Base-by-base conservation (phyloP, 768 basidiomycete species). In the Mycena galopus region DNA sequence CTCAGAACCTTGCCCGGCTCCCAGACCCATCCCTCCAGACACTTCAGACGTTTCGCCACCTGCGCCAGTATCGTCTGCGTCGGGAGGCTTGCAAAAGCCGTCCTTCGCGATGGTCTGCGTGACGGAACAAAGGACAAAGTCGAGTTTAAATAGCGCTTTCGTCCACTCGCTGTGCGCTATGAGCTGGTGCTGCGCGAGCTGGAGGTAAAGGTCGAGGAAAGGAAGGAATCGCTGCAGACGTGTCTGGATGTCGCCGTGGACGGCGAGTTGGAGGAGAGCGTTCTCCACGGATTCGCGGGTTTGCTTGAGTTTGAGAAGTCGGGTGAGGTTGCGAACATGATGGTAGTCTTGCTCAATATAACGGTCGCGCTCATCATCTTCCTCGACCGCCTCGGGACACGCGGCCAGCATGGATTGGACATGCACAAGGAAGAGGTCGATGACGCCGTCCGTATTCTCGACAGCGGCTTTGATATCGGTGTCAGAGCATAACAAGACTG, bases 41-140 rank as follows among this genome's bases (percentile, higher is more conserved):
- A 84, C 82, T n/a, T 86, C 85, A 11, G 84, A 80, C 19, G 86
- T 84, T 23, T 86, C 89, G 4, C 87, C 88, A 2, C 81, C 86
- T 7, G 84, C 84, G 1, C 82, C 88, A 21, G 83, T 84, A 42
- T 92, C 92, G 6, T 91, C 89, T 17, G 78, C 79, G 27, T 98
- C 96, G 6, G 90, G 88, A 1, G 98, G 97, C 76, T 93, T 91
- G 82, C 98, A 99, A 84, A 98, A 99, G 4, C 98, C 98, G 80
- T 97, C 89, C 51, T 88, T 90, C 5, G 93, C 90, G 9, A 99
- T 82, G 14, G 91, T 91, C 50, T 88, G 87, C 75, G 96, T 85
- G 32, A 95, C 85, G 23, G 92, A 91, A 78, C 90, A 92, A 35
- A 97, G 81, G 50, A 97, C 87, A 78, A 91, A 93, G 75, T 90